Conservation (phyloP, 176 grass and related monocot genomes). For the Carex littledalei region DNA sequence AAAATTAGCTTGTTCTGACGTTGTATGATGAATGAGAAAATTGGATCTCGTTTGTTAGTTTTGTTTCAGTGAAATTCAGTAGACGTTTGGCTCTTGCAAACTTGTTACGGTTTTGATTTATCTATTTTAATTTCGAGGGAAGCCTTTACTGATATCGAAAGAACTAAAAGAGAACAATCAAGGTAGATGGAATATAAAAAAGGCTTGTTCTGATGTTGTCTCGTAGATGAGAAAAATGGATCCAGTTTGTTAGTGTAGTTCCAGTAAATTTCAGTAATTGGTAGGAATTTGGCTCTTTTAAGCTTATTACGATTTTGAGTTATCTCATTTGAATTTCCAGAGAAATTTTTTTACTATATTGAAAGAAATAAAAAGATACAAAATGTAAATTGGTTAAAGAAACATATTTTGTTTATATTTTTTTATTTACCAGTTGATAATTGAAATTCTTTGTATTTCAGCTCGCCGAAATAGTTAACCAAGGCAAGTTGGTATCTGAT, state of each 20-base stretch:
- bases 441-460: constrained; percentile 19
- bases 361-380: background rate
- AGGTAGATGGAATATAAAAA: background rate
- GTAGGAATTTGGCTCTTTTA: background rate
- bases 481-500: constrained; percentile 83
- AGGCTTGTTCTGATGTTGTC: background rate
- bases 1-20: background rate
- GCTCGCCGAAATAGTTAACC: constrained; percentile 83
- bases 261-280: background rate
- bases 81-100: background rate
- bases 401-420: background rate
- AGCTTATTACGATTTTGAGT: background rate
- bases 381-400: background rate
- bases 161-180: background rate
- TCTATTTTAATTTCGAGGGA: background rate
- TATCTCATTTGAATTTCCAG: background rate
- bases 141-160: background rate
- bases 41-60: background rate
- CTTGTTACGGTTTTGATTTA: background rate
- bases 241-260: background rate
- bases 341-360: background rate
- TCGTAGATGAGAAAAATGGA: background rate
- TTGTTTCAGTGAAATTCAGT: background rate
- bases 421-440: background rate
- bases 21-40: background rate